Evolutionary conservation across 2,329 filamentous ascomycete species (phyloP), one percentile per base, ranked within the genome.

Genomic region (Nectriaceae sp.): DNA sequence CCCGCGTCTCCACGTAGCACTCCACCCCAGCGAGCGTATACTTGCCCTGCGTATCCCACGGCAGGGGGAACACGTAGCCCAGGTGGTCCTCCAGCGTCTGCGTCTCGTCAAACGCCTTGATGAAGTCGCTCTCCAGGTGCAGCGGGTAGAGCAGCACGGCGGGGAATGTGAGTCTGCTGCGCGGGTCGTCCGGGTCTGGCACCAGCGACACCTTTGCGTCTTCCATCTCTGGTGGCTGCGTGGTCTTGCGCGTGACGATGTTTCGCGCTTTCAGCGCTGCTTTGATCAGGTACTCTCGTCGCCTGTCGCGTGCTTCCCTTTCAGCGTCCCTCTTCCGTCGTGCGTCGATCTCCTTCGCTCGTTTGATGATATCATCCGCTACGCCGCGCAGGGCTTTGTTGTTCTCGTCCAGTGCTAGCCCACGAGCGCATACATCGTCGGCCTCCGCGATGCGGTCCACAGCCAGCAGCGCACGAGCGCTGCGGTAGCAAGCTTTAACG

Each of bases 401-500:
- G 11, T 71, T 65, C 3, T 79, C 68, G 53, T 95, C 91, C n/a
- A 94, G 68, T 2, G 77, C 75, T 3, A 97, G 75, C 0, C 92
- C 94, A 4, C 84, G 80, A 4, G 79, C 74, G 63, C 88, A 92
- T 4, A 90, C 85, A 67, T 96, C 90, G 57, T 86, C 80, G 3
- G 94, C 92, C 72, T 97, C 91, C 19, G 74, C 69, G 47, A 95
- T 75, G 63, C 90, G 90, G 66, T 89, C 87, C 15, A 97, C 82
- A 1, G 86, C 83, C 21, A 96, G 75, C 47, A 96, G 80, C 4
- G 94, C 93, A 50, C 79, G 78, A 3, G 88, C 83, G 46, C 88
- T 91, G 54, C 94, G 88, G 71, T 95, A 99, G 72, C 86, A 90
- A 1, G 94, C 93, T 74, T 99, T 99, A 63, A 95, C 69, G 68